A percentile compares a stretch with the other conserved stretches of the same genome.
These are phyloP conservation scores for Cyclanthera cordifolia DNA, from an alignment of 306 rosid genomes.

Conservation along the genomic window DNA sequence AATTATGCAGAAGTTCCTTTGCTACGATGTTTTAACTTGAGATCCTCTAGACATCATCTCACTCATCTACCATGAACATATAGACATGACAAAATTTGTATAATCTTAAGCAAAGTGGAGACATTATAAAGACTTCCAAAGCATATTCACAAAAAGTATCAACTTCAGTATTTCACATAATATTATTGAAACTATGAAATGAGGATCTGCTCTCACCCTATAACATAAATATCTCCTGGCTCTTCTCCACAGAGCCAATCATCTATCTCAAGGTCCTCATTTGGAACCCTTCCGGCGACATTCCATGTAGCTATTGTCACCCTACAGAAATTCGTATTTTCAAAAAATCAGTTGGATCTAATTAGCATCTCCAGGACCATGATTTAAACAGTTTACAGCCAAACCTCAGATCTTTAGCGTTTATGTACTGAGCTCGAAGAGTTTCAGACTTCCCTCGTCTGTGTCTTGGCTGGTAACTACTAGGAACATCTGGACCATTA, in stretches of 20 bases:
- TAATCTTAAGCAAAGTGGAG: not conserved
- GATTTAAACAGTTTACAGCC: slow-evolving; percentile 19
- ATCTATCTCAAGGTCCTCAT: slow-evolving; percentile 59
- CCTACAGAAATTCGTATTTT: slow-evolving; percentile 36
- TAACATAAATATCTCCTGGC: slow-evolving; percentile 65
- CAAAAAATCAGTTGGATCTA: slow-evolving; percentile 14
- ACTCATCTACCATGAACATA: not conserved
- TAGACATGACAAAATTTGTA: not conserved
- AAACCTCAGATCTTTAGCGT: slow-evolving; percentile 78
- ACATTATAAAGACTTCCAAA: not conserved
- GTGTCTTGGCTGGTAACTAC: slow-evolving; percentile 37
- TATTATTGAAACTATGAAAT: not conserved
- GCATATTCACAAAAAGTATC: not conserved
- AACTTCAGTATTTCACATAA: not conserved
- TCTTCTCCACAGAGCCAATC: slow-evolving; percentile 71
- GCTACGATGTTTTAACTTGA: not conserved
- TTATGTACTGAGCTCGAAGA: slow-evolving; percentile 84
- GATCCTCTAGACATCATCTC: not conserved
- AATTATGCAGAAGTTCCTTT: not conserved
- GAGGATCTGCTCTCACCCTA: slow-evolving; percentile 48
- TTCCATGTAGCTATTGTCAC: slow-evolving; percentile 84
- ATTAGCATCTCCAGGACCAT: slow-evolving; percentile 9
- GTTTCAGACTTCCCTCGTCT: slow-evolving; percentile 95
- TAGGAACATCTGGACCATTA: slow-evolving; percentile 42
- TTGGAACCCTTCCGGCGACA: slow-evolving; percentile 73